Conservation (phyloP, 1,139 yeast species). For the Petasospora fabianii region DNA sequence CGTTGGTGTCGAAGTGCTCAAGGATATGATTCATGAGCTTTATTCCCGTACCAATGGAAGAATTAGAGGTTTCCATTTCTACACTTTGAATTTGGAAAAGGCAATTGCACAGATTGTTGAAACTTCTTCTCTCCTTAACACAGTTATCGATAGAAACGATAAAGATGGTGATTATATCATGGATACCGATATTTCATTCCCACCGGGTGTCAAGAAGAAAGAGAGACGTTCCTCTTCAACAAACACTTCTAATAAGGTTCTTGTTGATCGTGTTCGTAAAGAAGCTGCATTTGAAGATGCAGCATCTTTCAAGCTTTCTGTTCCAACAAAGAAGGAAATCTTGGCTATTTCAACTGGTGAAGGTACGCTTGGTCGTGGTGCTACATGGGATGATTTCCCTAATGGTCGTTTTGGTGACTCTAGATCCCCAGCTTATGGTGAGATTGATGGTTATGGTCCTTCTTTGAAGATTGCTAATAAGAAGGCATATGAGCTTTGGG, state of each 20-base stretch:
- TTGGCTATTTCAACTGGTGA: conserved; percentile 80
- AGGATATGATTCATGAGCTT: conserved; percentile 58
- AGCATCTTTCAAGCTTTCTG: conserved; percentile 18
- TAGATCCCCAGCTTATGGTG: conserved; percentile 96
- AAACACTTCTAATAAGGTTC: conserved; percentile 43
- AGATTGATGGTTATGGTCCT: conserved; percentile 96
- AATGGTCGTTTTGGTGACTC: conserved; percentile 98
- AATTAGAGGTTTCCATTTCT: conserved; percentile 82
- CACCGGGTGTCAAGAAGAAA: conserved; percentile 15
- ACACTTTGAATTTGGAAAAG: conserved; percentile 84
- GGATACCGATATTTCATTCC: conserved; percentile 32
- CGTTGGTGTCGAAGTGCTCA: conserved; percentile 73
- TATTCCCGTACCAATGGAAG: conserved; percentile 49
- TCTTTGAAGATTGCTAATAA: conserved; percentile 72
- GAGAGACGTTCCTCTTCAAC: conserved; percentile 45
- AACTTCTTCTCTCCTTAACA: conserved; percentile 46
- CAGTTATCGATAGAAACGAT: conserved; percentile 34
- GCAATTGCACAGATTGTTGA: conserved; percentile 84
- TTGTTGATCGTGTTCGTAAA: conserved; percentile 30
- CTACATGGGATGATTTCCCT: conserved; percentile 98
- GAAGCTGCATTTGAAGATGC: conserved; percentile 28
- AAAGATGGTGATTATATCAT: conserved; percentile 22
- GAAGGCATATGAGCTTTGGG: conserved; percentile 78
- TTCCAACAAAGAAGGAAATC: conserved; percentile 49
- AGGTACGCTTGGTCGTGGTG: conserved; percentile 84